Conservation (phyloP, 1,284 basidiomycete genomes). For the Ceratobasidium sp. region DNA sequence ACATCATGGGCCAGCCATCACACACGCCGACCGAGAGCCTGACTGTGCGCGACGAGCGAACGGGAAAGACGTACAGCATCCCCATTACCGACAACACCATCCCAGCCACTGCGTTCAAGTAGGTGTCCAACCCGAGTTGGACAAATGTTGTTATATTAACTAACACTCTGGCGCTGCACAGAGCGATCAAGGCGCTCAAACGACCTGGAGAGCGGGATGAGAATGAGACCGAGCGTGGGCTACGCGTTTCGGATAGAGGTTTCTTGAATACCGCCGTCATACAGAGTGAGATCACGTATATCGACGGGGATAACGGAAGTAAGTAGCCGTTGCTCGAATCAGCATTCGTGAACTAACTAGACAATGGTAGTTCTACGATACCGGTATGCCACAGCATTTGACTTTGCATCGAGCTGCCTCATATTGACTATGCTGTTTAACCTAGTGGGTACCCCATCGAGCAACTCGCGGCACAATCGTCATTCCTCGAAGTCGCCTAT, state of each 20-base stretch:
- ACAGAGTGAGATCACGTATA: slow-evolving; percentile 80
- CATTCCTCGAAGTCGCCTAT: slow-evolving; percentile 82
- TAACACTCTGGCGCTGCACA: background rate
- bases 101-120: slow-evolving; percentile 80
- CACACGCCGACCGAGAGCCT: slow-evolving; percentile 55
- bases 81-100: slow-evolving; percentile 79
- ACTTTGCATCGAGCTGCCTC: slow-evolving; percentile 9
- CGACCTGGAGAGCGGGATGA: slow-evolving; percentile 70
- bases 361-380: slow-evolving; percentile 69
- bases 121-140: slow-evolving; percentile 52
- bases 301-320: slow-evolving; percentile 84
- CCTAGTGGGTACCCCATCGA: slow-evolving; percentile 89
- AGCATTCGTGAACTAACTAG: slow-evolving; percentile 8
- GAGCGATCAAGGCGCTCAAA: slow-evolving; percentile 58
- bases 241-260: slow-evolving; percentile 78
- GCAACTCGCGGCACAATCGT: slow-evolving; percentile 77
- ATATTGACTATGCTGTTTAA: background rate
- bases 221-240: slow-evolving; percentile 80
- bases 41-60: slow-evolving; percentile 81
- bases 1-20: slow-evolving; percentile 58
- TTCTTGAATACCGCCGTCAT: slow-evolving; percentile 88
- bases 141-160: background rate
- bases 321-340: slow-evolving; percentile 47
- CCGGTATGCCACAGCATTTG: slow-evolving; percentile 2
- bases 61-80: slow-evolving; percentile 75